phyloP scores from a whole-genome alignment of 441 rosid species.

The Adansonia grandidieri region DNA sequence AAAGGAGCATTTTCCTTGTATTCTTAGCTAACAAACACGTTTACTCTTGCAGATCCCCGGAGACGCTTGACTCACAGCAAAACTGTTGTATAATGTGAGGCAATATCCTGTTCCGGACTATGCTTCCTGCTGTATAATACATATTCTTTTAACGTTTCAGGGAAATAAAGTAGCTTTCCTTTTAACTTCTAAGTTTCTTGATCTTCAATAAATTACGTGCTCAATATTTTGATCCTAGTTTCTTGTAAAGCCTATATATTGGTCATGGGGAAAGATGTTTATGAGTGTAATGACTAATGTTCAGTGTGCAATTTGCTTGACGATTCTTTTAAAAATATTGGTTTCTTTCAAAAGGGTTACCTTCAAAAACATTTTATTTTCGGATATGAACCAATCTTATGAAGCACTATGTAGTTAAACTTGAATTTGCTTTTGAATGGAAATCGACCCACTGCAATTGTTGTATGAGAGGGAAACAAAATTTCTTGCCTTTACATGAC shows the following conservation, averaged over 20 bases:
- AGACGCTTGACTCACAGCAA: conserved; percentile 71
- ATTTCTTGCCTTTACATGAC: background rate
- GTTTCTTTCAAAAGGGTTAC: background rate
- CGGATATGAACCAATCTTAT: background rate
- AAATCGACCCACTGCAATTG: background rate
- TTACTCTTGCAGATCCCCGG: conserved; percentile 69
- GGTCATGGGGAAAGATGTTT: background rate
- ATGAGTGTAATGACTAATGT: background rate
- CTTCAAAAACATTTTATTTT: background rate
- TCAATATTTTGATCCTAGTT: conserved; percentile 17
- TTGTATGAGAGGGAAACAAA: background rate
- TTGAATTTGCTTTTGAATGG: background rate
- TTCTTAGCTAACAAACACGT: conserved; percentile 30
- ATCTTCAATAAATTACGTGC: conserved; percentile 1
- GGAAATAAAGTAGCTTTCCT: background rate
- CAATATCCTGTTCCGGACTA: conserved; percentile 6
- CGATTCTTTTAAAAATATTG: background rate
- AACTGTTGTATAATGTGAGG: conserved; percentile 84
- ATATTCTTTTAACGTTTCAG: conserved; percentile 30
- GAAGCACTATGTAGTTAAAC: too few species aligned
- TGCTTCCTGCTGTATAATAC: conserved; percentile 20
- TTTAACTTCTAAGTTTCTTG: conserved; percentile 1
- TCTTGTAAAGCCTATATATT: background rate
- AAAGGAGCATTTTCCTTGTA: background rate
- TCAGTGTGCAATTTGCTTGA: background rate